Percentiles rank a stretch among this genome's conserved stretches.
These are phyloP conservation scores for Dryadomyces quercivorus DNA, from an alignment of 2,329 filamentous ascomycete species.

Conservation along the genomic window DNA sequence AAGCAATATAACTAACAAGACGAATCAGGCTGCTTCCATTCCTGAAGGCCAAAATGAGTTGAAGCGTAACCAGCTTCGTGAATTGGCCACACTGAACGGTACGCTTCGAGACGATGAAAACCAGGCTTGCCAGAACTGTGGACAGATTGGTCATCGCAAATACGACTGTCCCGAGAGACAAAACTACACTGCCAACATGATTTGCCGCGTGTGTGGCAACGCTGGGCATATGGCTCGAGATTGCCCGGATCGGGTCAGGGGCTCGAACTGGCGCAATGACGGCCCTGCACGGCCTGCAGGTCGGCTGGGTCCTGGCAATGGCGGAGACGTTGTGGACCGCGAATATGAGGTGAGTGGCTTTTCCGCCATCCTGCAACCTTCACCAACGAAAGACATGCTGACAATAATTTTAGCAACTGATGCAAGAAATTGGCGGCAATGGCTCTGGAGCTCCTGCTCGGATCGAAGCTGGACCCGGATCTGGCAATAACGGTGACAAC, in stretches of 20 bases:
- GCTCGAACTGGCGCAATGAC: constrained; percentile 83
- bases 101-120: constrained; percentile 98
- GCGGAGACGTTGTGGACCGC: constrained; percentile 75
- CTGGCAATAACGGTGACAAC: constrained; percentile 44
- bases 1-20: background rate
- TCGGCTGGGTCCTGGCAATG: constrained; percentile 50
- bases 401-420: constrained; percentile 60
- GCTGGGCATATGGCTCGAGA: constrained; percentile 97
- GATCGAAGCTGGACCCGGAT: constrained; percentile 73
- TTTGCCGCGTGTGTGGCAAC: constrained; percentile 95
- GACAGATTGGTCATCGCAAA: constrained; percentile 96
- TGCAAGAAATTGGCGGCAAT: constrained; percentile 80
- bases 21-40: constrained; percentile 77
- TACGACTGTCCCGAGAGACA: constrained; percentile 96
- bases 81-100: constrained; percentile 95
- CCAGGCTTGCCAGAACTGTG: constrained; percentile 98
- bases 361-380: too few relatives aligned
- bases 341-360: constrained; percentile 67
- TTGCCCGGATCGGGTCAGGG: constrained; percentile 87
- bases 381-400: constrained; percentile 20
- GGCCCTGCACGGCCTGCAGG: constrained; percentile 44
- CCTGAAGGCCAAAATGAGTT: constrained; percentile 98
- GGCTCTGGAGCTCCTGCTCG: constrained; percentile 60
- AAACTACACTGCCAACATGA: constrained; percentile 98
- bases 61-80: constrained; percentile 95